Evolutionary conservation across 2,329 filamentous ascomycete species (phyloP).

Genomic region (Penicillium sumatraense): DNA sequence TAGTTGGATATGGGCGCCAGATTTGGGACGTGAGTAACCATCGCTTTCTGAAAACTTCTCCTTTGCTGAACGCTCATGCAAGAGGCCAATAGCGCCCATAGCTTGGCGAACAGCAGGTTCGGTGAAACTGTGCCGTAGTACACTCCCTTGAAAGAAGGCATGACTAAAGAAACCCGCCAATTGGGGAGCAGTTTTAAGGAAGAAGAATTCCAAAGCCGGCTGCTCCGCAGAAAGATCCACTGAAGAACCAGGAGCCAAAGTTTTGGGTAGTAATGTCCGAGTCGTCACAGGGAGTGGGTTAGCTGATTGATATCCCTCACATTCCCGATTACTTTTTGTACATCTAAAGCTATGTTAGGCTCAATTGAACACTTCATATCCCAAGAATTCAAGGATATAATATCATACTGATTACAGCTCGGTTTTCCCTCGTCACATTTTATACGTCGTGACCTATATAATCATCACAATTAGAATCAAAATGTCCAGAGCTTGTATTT

Average conservation of each 20-base stretch:
- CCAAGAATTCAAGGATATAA: not conserved
- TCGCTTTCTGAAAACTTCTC: no score
- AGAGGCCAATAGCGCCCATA: constrained; percentile 67
- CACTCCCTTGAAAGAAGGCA: constrained; percentile 66
- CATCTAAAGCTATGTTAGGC: not conserved
- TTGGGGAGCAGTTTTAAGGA: constrained; percentile 63
- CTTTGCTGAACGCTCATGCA: constrained; percentile 59
- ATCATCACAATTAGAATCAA: not conserved
- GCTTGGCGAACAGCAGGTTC: constrained; percentile 67
- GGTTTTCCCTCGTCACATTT: not conserved
- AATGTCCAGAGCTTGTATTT: not conserved
- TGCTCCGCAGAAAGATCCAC: constrained; percentile 4
- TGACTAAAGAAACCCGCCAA: constrained; percentile 70
- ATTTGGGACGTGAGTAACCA: no score
- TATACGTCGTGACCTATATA: not conserved
- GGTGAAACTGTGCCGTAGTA: constrained; percentile 66
- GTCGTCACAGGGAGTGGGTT: not conserved
- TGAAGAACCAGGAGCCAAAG: constrained; percentile 4
- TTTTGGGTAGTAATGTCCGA: not conserved
- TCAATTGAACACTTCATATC: not conserved
- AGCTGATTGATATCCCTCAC: not conserved
- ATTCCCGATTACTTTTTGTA: not conserved
- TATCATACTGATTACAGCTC: not conserved
- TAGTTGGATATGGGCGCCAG: constrained; percentile 10
- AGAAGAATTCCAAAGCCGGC: constrained; percentile 44